phyloP scores from a whole-genome alignment of 139 green algal species.

The Eudorina sp. region DNA sequence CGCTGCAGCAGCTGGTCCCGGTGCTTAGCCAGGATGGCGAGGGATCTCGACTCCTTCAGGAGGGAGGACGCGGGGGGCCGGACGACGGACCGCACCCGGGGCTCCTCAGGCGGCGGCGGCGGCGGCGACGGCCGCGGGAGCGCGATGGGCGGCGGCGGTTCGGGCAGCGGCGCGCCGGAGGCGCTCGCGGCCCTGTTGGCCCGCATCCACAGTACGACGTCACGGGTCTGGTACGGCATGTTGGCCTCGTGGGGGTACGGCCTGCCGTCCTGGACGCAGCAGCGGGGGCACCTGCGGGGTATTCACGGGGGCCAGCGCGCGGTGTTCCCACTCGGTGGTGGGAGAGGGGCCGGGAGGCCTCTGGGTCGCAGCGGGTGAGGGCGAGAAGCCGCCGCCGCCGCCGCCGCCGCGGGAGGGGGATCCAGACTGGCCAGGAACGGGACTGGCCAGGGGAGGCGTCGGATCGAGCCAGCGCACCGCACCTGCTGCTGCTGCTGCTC shows the following conservation, averaged over 20 bases:
- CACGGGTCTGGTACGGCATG: constrained; percentile 18
- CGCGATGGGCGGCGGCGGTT: not conserved
- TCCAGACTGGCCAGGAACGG: no score
- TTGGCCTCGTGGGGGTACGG: not conserved
- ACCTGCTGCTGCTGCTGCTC: no score
- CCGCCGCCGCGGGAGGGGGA: no score
- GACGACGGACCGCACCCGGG: not conserved
- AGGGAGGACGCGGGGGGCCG: not conserved
- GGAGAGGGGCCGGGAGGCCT: no score
- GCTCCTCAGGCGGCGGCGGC: not conserved
- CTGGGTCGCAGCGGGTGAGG: no score
- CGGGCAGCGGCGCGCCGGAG: not conserved
- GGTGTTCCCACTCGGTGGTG: no score
- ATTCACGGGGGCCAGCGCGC: no score
- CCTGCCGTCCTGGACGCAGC: constrained; percentile 25
- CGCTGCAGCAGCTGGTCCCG: constrained; percentile 13
- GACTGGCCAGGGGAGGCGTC: no score
- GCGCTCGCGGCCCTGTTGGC: not conserved
- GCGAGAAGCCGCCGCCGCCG: no score
- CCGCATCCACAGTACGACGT: not conserved
- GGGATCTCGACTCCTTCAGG: not conserved
- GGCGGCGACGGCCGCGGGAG: not conserved
- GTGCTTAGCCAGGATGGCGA: constrained; percentile 2
- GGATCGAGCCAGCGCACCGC: no score
- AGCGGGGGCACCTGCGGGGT: constrained; percentile 53